Conservation (phyloP, 257 asterid species). For the Nicotiana attenuata region DNA sequence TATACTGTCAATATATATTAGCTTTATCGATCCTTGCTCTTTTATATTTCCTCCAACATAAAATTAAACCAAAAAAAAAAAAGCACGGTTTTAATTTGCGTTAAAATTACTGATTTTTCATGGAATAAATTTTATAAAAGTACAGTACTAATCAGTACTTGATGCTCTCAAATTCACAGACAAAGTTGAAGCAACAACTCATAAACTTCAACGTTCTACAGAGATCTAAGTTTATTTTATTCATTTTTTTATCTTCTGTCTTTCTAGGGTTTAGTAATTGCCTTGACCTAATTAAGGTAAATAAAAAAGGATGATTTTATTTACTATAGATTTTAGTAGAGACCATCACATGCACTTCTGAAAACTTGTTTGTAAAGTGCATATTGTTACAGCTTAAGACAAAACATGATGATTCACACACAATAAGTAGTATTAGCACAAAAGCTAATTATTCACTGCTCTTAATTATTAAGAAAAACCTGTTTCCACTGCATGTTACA, state of each 20-base stretch:
- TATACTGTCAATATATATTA: too few species aligned
- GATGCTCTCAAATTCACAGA: neutral
- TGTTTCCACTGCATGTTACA: slow-evolving; percentile 14
- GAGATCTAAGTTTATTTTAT: neutral
- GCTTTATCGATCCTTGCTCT: too few species aligned
- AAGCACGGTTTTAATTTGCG: neutral
- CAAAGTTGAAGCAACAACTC: neutral
- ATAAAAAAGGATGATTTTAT: neutral
- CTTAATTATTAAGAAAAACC: neutral
- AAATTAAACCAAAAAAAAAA: too few species aligned
- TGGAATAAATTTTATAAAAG: neutral
- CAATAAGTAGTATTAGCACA: neutral
- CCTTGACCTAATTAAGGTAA: neutral
- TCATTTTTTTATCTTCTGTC: neutral
- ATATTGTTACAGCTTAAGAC: slow-evolving; percentile 24
- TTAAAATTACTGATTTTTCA: neutral
- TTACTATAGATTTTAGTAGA: neutral
- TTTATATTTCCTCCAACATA: neutral
- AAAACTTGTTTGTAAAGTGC: neutral
- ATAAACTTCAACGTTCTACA: neutral
- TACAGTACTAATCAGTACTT: neutral
- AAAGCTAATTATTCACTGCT: neutral
- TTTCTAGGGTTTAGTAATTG: neutral
- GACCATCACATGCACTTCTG: slow-evolving; percentile 3
- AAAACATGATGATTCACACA: slow-evolving; percentile 17